Evolutionary conservation across 768 basidiomycete genomes (phyloP).

Genomic region (Trametes cinnabarina): DNA sequence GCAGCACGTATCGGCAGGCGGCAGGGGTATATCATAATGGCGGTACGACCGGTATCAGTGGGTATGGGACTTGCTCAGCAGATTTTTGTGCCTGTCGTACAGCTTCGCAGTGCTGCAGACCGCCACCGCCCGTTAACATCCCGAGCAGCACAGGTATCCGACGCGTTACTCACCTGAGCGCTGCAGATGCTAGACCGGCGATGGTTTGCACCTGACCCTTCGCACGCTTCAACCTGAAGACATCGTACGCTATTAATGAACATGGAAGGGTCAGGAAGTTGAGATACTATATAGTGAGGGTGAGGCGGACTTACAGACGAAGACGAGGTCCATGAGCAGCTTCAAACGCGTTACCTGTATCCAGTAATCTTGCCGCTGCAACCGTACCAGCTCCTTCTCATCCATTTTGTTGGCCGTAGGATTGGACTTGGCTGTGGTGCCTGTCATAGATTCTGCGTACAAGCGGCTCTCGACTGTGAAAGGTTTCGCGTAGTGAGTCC

Average conservation of each 20-base stretch:
- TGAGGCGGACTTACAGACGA: constrained; percentile 62
- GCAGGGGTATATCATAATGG: constrained; percentile 12
- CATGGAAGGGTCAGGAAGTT: neutral
- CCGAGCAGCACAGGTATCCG: neutral
- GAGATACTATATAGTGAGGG: neutral
- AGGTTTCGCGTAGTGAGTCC: neutral
- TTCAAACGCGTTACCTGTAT: constrained; percentile 67
- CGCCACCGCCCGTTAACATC: neutral
- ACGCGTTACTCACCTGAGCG: constrained; percentile 59
- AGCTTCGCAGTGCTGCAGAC: constrained; percentile 64
- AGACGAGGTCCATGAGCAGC: constrained; percentile 80
- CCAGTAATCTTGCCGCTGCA: constrained; percentile 76
- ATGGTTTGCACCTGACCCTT: constrained; percentile 60
- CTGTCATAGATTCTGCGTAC: constrained; percentile 70
- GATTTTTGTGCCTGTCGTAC: constrained; percentile 66
- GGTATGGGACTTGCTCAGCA: constrained; percentile 34
- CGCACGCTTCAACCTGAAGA: constrained; percentile 68
- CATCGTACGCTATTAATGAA: constrained; percentile 65
- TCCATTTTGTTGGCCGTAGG: constrained; percentile 57
- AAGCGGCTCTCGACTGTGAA: constrained; percentile 65
- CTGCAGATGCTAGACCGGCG: constrained; percentile 65
- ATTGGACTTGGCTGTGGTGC: constrained; percentile 67
- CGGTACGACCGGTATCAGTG: constrained; percentile 5
- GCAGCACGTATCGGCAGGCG: neutral
- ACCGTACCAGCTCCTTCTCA: constrained; percentile 64